Conservation (phyloP, 2,329 filamentous ascomycete genomes). For the Xylariaceae sp. region DNA sequence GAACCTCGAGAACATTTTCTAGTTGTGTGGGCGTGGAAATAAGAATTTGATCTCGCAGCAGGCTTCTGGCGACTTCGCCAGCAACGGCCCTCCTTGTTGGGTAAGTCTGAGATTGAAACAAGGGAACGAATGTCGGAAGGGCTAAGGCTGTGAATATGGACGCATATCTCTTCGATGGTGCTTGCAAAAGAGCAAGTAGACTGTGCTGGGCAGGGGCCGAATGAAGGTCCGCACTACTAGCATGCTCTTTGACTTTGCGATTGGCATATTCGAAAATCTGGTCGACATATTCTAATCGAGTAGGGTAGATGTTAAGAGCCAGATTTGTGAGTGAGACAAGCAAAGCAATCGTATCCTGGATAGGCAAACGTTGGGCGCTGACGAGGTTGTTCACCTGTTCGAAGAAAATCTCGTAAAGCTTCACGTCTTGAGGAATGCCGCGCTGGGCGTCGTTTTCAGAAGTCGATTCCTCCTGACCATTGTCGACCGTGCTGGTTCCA, state of each 20-base stretch:
- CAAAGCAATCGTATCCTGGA: slow-evolving; percentile 90
- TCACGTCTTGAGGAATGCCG: slow-evolving; percentile 69
- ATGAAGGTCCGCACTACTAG: slow-evolving; percentile 93
- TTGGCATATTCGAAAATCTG: slow-evolving; percentile 87
- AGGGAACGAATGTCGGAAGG: slow-evolving; percentile 83
- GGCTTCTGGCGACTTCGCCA: slow-evolving; percentile 74
- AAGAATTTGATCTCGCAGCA: slow-evolving; percentile 76
- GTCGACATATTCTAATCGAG: slow-evolving; percentile 88
- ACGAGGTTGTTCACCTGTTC: slow-evolving; percentile 92
- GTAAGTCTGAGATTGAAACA: slow-evolving; percentile 88
- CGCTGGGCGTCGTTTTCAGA: slow-evolving; percentile 34
- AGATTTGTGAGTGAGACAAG: slow-evolving; percentile 92
- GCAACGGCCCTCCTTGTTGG: slow-evolving; percentile 86
- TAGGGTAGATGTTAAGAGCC: slow-evolving; percentile 91
- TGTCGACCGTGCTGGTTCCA: slow-evolving; percentile 45
- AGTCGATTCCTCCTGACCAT: slow-evolving; percentile 29
- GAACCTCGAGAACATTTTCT: slow-evolving; percentile 80
- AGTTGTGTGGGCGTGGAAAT: slow-evolving; percentile 75
- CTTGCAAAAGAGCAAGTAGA: slow-evolving; percentile 82
- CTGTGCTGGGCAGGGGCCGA: slow-evolving; percentile 82
- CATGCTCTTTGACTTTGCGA: slow-evolving; percentile 78
- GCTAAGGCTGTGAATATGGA: slow-evolving; percentile 96
- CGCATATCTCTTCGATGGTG: slow-evolving; percentile 81
- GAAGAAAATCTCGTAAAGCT: slow-evolving; percentile 96
- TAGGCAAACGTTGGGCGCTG: slow-evolving; percentile 81